phyloP scores from a whole-genome alignment of 2,329 filamentous ascomycete species.

The Ciborinia camelliae region DNA sequence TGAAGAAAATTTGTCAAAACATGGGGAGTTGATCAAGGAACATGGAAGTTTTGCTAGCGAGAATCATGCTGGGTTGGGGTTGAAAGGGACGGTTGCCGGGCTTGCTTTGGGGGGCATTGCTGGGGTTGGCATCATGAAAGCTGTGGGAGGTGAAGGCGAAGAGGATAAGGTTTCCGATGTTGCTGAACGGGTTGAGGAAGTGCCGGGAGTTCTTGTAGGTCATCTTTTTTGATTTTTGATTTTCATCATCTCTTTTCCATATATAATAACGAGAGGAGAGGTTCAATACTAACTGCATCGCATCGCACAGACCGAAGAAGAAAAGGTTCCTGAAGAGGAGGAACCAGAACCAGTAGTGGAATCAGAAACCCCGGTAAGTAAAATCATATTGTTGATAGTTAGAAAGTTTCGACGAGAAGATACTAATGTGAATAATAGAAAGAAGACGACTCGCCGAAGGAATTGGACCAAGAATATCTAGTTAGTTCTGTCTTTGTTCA shows the following conservation, averaged over 20 bases:
- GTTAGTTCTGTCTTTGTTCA: neutral
- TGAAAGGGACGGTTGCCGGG: slow-evolving; percentile 27
- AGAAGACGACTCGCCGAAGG: neutral
- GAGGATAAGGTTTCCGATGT: neutral
- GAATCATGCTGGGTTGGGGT: slow-evolving; percentile 28
- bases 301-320: neutral
- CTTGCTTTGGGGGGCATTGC: slow-evolving; percentile 28
- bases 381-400: too few species aligned
- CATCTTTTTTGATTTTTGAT: neutral
- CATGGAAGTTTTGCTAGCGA: slow-evolving; percentile 28
- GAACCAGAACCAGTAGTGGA: neutral
- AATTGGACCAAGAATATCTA: neutral
- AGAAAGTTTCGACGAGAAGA: neutral
- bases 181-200: neutral
- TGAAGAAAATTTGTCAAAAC: slow-evolving; percentile 22
- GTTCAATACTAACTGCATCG: neutral
- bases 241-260: neutral
- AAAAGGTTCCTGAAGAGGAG: neutral
- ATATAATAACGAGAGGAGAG: neutral
- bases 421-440: neutral
- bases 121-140: neutral
- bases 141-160: neutral
- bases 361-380: neutral
- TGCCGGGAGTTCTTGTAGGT: neutral
- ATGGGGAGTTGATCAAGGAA: slow-evolving; percentile 24